A percentile compares a stretch with the other conserved stretches of the same genome.
Conservation (phyloP, 176 grass and related monocot genomes). For the Oryza coarctata region DNA sequence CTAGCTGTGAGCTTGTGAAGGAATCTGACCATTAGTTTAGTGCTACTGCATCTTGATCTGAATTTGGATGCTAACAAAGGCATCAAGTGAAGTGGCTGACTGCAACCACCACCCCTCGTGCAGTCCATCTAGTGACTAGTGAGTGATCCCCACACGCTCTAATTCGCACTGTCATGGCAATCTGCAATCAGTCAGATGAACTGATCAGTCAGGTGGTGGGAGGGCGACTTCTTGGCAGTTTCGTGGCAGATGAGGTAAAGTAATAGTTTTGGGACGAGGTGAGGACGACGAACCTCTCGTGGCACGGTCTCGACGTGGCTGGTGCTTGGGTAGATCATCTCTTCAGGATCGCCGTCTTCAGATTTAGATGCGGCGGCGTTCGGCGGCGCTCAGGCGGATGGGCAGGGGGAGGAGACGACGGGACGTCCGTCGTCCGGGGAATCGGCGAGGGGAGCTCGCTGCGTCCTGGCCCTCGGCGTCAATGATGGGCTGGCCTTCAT, state of each 20-base stretch:
- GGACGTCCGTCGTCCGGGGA: too few species aligned
- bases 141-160: not conserved
- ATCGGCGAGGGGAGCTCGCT: too few species aligned
- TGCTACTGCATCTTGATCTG: not conserved
- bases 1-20: not conserved
- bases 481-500: too few species aligned
- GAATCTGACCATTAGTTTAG: constrained; percentile 21
- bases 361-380: too few species aligned
- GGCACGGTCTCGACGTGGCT: too few species aligned
- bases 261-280: not conserved
- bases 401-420: too few species aligned
- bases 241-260: not conserved
- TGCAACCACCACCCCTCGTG: constrained; percentile 24
- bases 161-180: constrained; percentile 7
- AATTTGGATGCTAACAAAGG: constrained; percentile 1
- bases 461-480: too few species aligned
- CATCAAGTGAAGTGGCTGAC: not conserved
- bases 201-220: not conserved
- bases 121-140: constrained; percentile 4
- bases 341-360: not conserved
- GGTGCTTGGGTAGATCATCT: too few species aligned
- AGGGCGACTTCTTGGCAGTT: not conserved
- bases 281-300: not conserved
- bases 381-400: too few species aligned
- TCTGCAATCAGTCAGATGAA: not conserved